Evolutionary conservation across 768 basidiomycete species (phyloP).

Genomic region (Lactarius psammicola): DNA sequence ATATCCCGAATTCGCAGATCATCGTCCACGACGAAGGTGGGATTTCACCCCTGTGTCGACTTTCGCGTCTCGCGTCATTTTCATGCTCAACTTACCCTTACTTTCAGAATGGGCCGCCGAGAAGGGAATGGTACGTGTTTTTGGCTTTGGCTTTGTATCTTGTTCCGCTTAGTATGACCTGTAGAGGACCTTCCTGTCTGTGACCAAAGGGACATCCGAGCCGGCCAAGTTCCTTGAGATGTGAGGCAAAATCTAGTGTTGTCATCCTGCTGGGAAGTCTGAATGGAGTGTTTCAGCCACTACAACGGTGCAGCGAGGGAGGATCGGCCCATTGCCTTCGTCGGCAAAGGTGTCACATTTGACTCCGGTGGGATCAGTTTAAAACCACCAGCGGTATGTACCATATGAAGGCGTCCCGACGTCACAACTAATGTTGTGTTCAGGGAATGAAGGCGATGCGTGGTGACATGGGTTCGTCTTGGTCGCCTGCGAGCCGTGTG

Average conservation of each 20-base stretch:
- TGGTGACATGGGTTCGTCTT: conserved; percentile 72
- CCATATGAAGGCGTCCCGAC: neutral
- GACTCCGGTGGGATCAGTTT: conserved; percentile 87
- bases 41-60: conserved; percentile 2
- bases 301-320: conserved; percentile 71
- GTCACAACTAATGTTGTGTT: neutral
- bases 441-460: conserved; percentile 84
- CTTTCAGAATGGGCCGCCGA: conserved; percentile 73
- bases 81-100: neutral
- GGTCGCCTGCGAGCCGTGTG: neutral
- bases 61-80: neutral
- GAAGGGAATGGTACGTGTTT: conserved; percentile 68
- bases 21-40: conserved; percentile 72
- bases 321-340: conserved; percentile 64
- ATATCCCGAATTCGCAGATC: conserved; percentile 64
- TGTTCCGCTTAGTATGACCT: neutral
- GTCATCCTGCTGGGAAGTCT: neutral
- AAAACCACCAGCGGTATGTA: conserved; percentile 66
- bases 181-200: conserved; percentile 82
- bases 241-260: conserved; percentile 36
- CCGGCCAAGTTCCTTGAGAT: conserved; percentile 88
- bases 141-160: neutral
- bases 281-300: conserved; percentile 45
- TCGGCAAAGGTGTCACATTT: conserved; percentile 90
- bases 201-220: conserved; percentile 76